Evolutionary conservation across 306 rosid species (phyloP), one percentile per base, ranked within the genome.

Genomic region (Sophora flavescens): DNA sequence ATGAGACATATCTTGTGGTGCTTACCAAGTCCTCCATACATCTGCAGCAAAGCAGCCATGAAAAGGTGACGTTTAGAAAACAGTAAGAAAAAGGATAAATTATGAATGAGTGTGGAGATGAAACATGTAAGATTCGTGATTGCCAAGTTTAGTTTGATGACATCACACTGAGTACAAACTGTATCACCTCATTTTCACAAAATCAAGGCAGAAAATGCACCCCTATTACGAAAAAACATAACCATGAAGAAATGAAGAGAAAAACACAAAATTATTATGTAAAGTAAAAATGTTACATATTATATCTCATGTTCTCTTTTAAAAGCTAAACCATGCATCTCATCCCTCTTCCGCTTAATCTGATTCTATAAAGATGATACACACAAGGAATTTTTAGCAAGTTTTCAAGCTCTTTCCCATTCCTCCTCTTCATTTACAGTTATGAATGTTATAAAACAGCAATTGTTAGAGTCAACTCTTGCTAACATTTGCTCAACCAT

Each of bases 11-110:
- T 32, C 97, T 87, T 54, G 98, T 95, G 71, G 98, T 90, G 97
- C 98, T 95, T 80, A 90, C 86, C 85, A 95, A 86, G 84, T 95
- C 98, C 86, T 95, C 98, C 97, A 92, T 89, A 73, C 97, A 92
- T 80, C 98, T 95, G 82, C 74, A 82, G 75, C 83, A 74, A 72
- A 68, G 41, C 62, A 53, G 60, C 30, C 58, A 61, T 13, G 63
- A 70, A 53, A 53, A 72, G 82, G 58, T 33, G 51, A 60, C 71
- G 63, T 13, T 60, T 77, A 59, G 39, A 33, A 50, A 59, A 47
- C 42, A 65, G 41, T 14, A 36, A 22, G 8, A 59, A 61, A 54
- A 50, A 1, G 52, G 76, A 47, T 44, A 57, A 15, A 28, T 32
- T 41, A 39, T 53, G 56, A 54, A 53, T n/a, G 75, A 70, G 63